phyloP scores from a whole-genome alignment of 208 protist species.

The Porcisia deanei region DNA sequence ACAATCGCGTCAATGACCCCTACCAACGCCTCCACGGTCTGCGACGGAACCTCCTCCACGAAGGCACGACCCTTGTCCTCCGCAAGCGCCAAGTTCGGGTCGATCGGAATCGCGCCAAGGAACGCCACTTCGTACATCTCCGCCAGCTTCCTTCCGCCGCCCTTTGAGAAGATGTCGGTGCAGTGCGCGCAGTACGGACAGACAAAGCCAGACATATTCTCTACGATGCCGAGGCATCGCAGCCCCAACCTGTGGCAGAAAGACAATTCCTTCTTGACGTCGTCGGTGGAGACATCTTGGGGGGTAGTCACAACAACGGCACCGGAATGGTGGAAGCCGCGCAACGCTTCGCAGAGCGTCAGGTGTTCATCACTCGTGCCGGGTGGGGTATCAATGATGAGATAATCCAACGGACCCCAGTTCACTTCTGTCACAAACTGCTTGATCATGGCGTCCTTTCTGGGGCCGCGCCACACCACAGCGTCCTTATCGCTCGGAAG shows the following conservation, averaged over 20 bases:
- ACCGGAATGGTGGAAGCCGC: slow-evolving; percentile 51
- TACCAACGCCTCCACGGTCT: slow-evolving; percentile 56
- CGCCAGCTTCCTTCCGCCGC: slow-evolving; percentile 78
- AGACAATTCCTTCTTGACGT: slow-evolving; percentile 92
- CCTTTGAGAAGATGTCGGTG: slow-evolving; percentile 86
- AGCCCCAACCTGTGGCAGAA: slow-evolving; percentile 90
- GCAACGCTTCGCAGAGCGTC: slow-evolving; percentile 85
- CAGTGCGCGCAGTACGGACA: slow-evolving; percentile 92
- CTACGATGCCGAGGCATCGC: slow-evolving; percentile 89
- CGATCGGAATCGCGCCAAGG: slow-evolving; percentile 83
- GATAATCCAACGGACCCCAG: slow-evolving; percentile 90
- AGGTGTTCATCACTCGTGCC: slow-evolving; percentile 94
- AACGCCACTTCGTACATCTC: slow-evolving; percentile 83
- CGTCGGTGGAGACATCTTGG: slow-evolving; percentile 89
- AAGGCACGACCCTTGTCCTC: slow-evolving; percentile 79
- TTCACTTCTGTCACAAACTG: slow-evolving; percentile 90
- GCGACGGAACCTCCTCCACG: slow-evolving; percentile 25
- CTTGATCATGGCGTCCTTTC: slow-evolving; percentile 94
- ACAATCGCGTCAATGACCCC: slow-evolving; percentile 60
- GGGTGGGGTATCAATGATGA: slow-evolving; percentile 94
- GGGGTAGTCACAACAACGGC: slow-evolving; percentile 92
- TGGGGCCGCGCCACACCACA: slow-evolving; percentile 98
- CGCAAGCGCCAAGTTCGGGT: slow-evolving; percentile 68
- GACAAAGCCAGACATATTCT: slow-evolving; percentile 95
- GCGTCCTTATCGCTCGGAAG: slow-evolving; percentile 95